Conservation (phyloP, 225 moss, liverwort and hornwort species). For the Thuidium tamariscinum region DNA sequence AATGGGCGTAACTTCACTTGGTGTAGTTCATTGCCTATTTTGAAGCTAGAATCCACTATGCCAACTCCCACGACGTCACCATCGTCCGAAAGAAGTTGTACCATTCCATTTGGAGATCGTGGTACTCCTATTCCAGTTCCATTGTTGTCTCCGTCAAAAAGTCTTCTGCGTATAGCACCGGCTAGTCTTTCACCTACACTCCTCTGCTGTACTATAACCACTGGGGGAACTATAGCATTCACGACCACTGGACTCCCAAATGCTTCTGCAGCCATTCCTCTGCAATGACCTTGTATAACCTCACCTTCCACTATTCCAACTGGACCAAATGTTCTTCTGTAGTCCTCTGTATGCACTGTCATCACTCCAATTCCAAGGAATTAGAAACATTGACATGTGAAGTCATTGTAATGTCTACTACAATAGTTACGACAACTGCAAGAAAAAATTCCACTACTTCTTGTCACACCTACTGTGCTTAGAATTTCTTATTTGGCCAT, state of each 20-base stretch:
- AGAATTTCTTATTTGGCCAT: too few species aligned
- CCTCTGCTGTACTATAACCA: neutral
- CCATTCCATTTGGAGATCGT: rapidly evolving
- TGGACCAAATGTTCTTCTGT: too few species aligned
- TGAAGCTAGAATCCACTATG: neutral
- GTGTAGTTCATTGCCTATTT: neutral
- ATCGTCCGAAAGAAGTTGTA: neutral
- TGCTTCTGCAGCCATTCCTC: neutral
- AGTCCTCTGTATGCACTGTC: too few species aligned
- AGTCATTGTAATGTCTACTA: too few species aligned
- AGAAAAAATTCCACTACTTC: too few species aligned
- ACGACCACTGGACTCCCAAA: neutral
- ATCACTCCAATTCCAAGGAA: too few species aligned
- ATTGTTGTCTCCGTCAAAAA: neutral
- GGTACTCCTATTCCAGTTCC: rapidly evolving
- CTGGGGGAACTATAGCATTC: rapidly evolving
- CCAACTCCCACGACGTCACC: neutral
- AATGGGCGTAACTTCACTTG: neutral
- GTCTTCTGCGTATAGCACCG: neutral
- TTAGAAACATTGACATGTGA: too few species aligned
- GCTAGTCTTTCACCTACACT: neutral
- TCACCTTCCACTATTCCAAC: too few species aligned
- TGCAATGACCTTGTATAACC: too few species aligned
- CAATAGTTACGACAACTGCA: too few species aligned
- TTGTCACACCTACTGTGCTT: too few species aligned